Conservation (phyloP, 2,329 filamentous ascomycete species). For the Aspergillus sp. region DNA sequence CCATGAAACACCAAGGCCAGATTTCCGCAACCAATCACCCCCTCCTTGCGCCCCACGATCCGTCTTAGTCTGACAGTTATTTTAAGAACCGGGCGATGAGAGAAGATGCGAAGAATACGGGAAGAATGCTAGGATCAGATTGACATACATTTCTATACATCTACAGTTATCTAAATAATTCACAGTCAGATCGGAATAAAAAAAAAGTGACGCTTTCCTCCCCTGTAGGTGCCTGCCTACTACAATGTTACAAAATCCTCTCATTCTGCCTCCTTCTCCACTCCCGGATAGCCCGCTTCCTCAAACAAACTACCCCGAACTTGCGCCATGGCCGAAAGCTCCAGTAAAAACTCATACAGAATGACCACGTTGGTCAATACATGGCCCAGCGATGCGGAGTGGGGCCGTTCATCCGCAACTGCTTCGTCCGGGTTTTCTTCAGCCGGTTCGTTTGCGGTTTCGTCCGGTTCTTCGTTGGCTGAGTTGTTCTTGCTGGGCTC, state of each 20-base stretch:
- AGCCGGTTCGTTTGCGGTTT: background rate
- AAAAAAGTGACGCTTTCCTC: background rate
- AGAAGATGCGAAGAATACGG: too few species aligned
- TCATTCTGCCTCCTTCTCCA: background rate
- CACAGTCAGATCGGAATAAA: background rate
- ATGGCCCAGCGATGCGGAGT: constrained; percentile 66
- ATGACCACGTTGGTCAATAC: constrained; percentile 75
- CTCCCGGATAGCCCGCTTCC: constrained; percentile 58
- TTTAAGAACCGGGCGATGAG: too few species aligned
- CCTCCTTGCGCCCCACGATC: too few species aligned
- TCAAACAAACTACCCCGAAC: constrained; percentile 71
- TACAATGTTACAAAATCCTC: background rate
- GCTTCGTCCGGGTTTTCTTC: constrained; percentile 11
- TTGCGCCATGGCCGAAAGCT: constrained; percentile 70
- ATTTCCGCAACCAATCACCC: too few species aligned
- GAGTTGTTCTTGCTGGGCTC: constrained; percentile 1
- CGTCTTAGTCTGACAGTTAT: too few species aligned
- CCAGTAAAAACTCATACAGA: constrained; percentile 73
- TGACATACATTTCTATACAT: background rate
- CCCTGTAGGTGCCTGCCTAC: background rate
- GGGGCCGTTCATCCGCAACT: constrained; percentile 25
- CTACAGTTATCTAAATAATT: background rate
- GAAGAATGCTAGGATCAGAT: too few species aligned
- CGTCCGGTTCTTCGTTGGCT: background rate
- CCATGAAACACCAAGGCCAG: too few species aligned